Evolutionary conservation across 768 basidiomycete species (phyloP), one percentile per base, ranked within the genome.

Genomic region (Amanita polypyramis): DNA sequence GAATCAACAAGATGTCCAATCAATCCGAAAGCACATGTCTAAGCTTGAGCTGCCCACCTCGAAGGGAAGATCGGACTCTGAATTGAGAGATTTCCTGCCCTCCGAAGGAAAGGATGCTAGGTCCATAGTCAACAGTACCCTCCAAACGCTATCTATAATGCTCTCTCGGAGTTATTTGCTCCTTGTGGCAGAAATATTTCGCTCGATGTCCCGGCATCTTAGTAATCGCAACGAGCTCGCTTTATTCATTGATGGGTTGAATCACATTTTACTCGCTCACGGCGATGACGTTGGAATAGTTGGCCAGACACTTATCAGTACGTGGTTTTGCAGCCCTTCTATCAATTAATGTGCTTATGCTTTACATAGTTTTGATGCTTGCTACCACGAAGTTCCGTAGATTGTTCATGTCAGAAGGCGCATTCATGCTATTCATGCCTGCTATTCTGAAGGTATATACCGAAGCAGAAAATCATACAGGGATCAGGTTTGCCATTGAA

Each of bases 241-340:
- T 0, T 56, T 79, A 19, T 68, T 85, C 9, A 62, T 86, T 15
- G 84, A 88, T 58, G 82, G 84, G 2, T 56, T 88, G 15, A 88
- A 85, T 60, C 73, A 75, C 4, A 80, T 84, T 36, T 63, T 90
- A 14, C 63, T 85, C 25, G 65, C 63, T 2, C 85, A 88, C 62
- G 80, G 82, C 3, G 73, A 80, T 55, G 86, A 88, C 55, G 74
- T 83, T 38, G 82, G 80, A n/a, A 77, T 88, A 45, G 77, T 90
- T n/a, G 71, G 74, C 32, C 85, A 86, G 51, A 72, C 78, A 5
- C 65, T 88, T 58, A 79, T 87, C 23, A 82, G 85, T 87, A 55
- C 56, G 77, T 54, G 29, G 25, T 23, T 19, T 50, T 38, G 27
- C n/a, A 43, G 30, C n/a, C 39, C n/a, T 14, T n/a, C 17, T 38